A percentile compares a stretch with the other conserved stretches of the same genome.
Evolutionary conservation across 164 flowering plant genomes (phyloP).

Genomic region (Vitis cinerea): DNA sequence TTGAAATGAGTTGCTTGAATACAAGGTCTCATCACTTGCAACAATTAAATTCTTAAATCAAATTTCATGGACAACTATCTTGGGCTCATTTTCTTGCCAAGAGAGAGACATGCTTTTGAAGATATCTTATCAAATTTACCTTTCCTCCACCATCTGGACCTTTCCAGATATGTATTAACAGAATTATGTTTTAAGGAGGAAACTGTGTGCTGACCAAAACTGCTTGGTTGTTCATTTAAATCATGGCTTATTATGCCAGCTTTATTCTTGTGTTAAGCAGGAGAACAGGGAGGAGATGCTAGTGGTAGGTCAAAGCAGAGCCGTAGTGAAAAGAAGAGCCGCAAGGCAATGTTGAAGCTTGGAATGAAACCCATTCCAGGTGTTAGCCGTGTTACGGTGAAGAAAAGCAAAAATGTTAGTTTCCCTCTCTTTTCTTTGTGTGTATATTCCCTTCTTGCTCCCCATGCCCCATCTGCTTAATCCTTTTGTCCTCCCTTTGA

Average conservation of each 20-base stretch:
- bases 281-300: slow-evolving; percentile 34
- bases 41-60: no score
- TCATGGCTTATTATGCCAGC: not conserved
- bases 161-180: not conserved
- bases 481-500: not conserved
- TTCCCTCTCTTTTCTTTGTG: not conserved
- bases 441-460: not conserved
- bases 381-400: slow-evolving; percentile 53
- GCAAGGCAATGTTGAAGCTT: slow-evolving; percentile 57
- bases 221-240: not conserved
- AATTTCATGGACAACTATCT: no score
- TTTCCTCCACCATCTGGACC: not conserved
- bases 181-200: not conserved
- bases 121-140: no score
- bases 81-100: no score
- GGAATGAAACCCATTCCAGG: slow-evolving; percentile 58
- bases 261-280: slow-evolving; percentile 11
- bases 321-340: slow-evolving; percentile 58
- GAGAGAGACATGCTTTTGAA: no score
- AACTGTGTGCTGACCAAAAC: not conserved
- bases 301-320: slow-evolving; percentile 52
- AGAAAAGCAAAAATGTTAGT: slow-evolving; percentile 55
- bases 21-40: no score
- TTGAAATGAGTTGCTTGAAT: no score
- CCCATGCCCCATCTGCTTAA: not conserved